Evolutionary conservation across 108 stramenopile species (phyloP).

Genomic region (Cyclotella choctawhatcheeana): DNA sequence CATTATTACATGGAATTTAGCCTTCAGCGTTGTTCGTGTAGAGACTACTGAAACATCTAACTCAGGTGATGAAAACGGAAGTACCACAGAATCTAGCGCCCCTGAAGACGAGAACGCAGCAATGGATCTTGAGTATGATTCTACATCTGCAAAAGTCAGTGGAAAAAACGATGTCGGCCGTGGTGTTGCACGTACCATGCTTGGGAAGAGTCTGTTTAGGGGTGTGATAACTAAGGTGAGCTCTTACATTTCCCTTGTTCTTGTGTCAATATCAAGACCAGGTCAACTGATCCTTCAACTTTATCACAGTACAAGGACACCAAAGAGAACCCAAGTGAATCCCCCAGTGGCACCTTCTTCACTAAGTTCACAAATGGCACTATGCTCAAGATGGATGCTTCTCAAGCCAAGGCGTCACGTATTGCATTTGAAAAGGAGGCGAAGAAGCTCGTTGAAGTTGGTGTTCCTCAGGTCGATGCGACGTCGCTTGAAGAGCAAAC

Average conservation of each 20-base stretch:
- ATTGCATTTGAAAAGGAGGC: conserved; percentile 40
- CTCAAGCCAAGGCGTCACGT: conserved; percentile 22
- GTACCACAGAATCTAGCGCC: background rate
- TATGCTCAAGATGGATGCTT: conserved; percentile 41
- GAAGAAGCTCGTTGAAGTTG: conserved; percentile 17
- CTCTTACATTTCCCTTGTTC: background rate
- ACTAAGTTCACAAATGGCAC: conserved; percentile 25
- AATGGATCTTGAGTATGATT: conserved; percentile 4
- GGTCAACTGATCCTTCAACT: background rate
- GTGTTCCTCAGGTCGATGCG: conserved; percentile 25
- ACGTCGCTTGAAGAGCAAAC: conserved; percentile 19
- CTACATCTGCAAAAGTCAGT: conserved; percentile 5
- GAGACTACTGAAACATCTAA: conserved; percentile 1
- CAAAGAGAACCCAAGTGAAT: conserved; percentile 23
- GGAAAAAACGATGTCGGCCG: conserved; percentile 19
- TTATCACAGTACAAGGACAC: conserved; percentile 24
- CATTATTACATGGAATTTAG: background rate
- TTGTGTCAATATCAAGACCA: too few species aligned
- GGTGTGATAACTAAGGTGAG: conserved; percentile 27
- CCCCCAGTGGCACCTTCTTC: conserved; percentile 28
- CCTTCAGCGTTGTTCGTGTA: conserved; percentile 19
- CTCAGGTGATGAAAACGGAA: background rate
- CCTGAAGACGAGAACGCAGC: background rate
- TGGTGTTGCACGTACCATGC: conserved; percentile 19
- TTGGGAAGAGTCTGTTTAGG: conserved; percentile 25